Base-by-base conservation (phyloP, 345 rosid genomes). In the Cardiospermum halicacabum region DNA sequence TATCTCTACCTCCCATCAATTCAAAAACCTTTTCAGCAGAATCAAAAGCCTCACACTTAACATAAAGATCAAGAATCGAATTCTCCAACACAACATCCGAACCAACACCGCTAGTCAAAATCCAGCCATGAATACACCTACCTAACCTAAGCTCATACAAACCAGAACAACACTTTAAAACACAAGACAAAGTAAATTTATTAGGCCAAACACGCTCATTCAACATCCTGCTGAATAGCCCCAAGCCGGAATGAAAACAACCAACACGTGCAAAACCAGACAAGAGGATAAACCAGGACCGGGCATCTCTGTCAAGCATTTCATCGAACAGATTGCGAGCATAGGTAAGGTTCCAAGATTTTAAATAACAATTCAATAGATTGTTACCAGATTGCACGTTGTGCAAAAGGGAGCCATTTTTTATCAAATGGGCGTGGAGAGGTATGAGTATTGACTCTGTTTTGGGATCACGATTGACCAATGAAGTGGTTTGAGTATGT, bases 111-210 rank as follows among this genome's bases (percentile, higher is more conserved):
- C 67, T 79, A 24, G 66, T 75, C 36, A 81, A 12, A 3, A 75
- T 74, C 89, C 89, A 84, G 40, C 84, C 89, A 30, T 84, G 89
- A 67, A 81, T 69, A 11, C 13, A 72, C 69, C 71, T 81, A 24
- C 89, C 89, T 3, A 58, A 19, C 30, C 65, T 69, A 11, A 77
- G 60, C 64, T 73, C 72, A 66, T 34, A 7, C 34, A 77, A 67
- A 58, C 78, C 66, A 43, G 82, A 72, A 60, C 84, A 84, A 65
- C 77, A 69, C 72, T 81, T 84, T 63, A 81, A 66, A 56, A 81
- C 75, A 28, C 71, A 69, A 0, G 89, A 81, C 54, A 84, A 72
- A 40, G 84, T 81, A 66, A 84, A 84, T 18, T 71, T 60, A 58
- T 84, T 84, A 3, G 89, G 84, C 58, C 45, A 42, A 26, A 71